Evolutionary conservation across 352 stramenopile genomes (phyloP).

Genomic region (Saprolegnia parasitica): DNA sequence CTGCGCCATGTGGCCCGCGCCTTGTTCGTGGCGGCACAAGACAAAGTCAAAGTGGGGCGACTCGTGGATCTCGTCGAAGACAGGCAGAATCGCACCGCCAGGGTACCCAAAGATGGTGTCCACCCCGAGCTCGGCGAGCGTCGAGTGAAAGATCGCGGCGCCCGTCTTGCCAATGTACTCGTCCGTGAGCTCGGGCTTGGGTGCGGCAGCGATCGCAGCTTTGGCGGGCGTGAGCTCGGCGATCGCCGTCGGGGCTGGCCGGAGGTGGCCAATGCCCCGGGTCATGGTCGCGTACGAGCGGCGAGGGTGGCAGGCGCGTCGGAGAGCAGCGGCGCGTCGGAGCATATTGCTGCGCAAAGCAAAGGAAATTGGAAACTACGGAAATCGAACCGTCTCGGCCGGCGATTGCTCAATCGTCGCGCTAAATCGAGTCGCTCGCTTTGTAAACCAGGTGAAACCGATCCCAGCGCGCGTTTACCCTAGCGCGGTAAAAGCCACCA

Average conservation of each 20-base stretch:
- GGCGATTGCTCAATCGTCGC: slow-evolving; percentile 2
- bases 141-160: slow-evolving; percentile 93
- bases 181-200: slow-evolving; percentile 41
- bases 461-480: neutral
- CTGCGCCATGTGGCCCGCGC: slow-evolving; percentile 81
- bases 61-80: slow-evolving; percentile 93
- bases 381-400: neutral
- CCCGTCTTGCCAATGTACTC: slow-evolving; percentile 89
- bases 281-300: neutral
- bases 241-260: neutral
- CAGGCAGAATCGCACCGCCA: slow-evolving; percentile 89
- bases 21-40: slow-evolving; percentile 76
- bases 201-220: neutral
- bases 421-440: neutral
- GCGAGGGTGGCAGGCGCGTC: neutral
- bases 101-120: slow-evolving; percentile 93
- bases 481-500: neutral
- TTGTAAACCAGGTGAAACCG: neutral
- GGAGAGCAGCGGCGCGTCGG: slow-evolving; percentile 4
- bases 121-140: slow-evolving; percentile 86
- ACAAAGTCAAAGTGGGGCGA: slow-evolving; percentile 79
- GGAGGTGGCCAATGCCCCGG: slow-evolving; percentile 11
- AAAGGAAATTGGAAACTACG: neutral
- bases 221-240: neutral
- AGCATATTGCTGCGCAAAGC: neutral